Percentiles rank a stretch among this genome's conserved stretches.
Evolutionary conservation across 306 rosid genomes (phyloP).

Genomic region (Trifolium repens): DNA sequence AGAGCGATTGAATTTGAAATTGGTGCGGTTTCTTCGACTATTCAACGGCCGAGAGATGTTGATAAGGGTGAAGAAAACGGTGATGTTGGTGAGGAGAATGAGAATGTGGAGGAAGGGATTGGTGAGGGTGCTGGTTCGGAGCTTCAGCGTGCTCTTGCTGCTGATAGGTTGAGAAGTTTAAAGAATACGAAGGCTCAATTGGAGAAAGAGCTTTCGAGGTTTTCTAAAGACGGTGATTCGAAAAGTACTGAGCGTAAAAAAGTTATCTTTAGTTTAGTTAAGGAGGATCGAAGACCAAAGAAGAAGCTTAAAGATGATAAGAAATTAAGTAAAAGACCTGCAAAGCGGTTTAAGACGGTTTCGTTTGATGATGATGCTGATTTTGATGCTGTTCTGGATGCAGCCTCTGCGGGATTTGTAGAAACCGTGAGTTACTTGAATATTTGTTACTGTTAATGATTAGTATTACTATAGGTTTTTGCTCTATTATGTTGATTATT

Average conservation of each 20-base stretch:
- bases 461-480: neutral
- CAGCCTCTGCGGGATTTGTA: conserved; percentile 88
- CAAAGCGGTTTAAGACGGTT: conserved; percentile 66
- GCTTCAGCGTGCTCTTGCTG: conserved; percentile 78
- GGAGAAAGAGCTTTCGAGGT: conserved; percentile 65
- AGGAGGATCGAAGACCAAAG: conserved; percentile 66
- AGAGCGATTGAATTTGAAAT: conserved; percentile 84
- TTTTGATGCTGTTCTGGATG: conserved; percentile 89
- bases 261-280: conserved; percentile 60
- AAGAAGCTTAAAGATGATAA: conserved; percentile 63
- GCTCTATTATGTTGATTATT: neutral
- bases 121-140: conserved; percentile 45
- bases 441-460: conserved; percentile 12
- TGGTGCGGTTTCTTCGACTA: conserved; percentile 80
- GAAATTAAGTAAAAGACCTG: conserved; percentile 41
- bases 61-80: conserved; percentile 43
- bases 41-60: conserved; percentile 50
- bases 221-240: conserved; percentile 45
- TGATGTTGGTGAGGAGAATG: conserved; percentile 47
- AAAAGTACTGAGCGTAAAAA: conserved; percentile 41
- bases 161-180: conserved; percentile 75
- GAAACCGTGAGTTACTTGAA: conserved; percentile 77
- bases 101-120: conserved; percentile 41
- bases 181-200: conserved; percentile 69
- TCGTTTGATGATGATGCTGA: conserved; percentile 80